Percentiles rank a stretch among this genome's conserved stretches.
These are phyloP conservation scores for Geotrichum reessii DNA, from an alignment of 1,139 yeast species.

Conservation along the genomic window DNA sequence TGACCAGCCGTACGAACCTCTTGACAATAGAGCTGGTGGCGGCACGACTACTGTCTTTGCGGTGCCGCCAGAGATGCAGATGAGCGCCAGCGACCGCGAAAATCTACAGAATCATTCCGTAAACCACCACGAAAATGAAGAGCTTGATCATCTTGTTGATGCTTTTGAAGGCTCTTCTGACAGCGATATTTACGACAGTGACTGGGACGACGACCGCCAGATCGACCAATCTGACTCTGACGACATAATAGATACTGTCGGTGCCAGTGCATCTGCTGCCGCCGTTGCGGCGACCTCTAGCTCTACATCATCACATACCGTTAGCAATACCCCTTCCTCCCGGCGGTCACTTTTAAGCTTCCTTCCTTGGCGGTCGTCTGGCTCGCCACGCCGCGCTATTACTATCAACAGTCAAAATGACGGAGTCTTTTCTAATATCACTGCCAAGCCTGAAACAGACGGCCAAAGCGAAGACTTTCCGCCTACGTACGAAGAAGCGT, in stretches of 20 bases:
- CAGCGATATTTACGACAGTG: slow-evolving; percentile 20
- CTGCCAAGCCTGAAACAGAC: slow-evolving; percentile 58
- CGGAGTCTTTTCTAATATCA: slow-evolving; percentile 87
- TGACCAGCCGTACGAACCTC: neutral
- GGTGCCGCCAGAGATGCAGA: slow-evolving; percentile 1
- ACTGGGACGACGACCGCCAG: slow-evolving; percentile 24
- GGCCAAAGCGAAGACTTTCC: slow-evolving; percentile 52
- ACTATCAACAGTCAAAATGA: slow-evolving; percentile 49
- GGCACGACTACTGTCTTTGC: slow-evolving; percentile 7
- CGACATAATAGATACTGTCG: neutral
- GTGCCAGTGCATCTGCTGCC: slow-evolving; percentile 9
- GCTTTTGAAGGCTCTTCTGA: slow-evolving; percentile 25
- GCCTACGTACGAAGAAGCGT: slow-evolving; percentile 94
- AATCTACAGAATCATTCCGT: slow-evolving; percentile 7
- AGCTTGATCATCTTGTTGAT: slow-evolving; percentile 24
- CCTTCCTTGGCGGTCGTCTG: neutral
- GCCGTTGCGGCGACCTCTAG: neutral
- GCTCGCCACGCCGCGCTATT: slow-evolving; percentile 33
- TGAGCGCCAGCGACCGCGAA: neutral
- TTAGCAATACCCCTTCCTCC: slow-evolving; percentile 13
- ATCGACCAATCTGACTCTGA: neutral
- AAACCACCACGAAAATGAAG: slow-evolving; percentile 1
- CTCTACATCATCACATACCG: slow-evolving; percentile 6
- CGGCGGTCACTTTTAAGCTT: slow-evolving; percentile 10
- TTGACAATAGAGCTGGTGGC: neutral